Percentiles rank a stretch among this genome's conserved stretches.
Evolutionary conservation across 2,329 filamentous ascomycete genomes (phyloP).

Genomic region (Cladosporium velox): DNA sequence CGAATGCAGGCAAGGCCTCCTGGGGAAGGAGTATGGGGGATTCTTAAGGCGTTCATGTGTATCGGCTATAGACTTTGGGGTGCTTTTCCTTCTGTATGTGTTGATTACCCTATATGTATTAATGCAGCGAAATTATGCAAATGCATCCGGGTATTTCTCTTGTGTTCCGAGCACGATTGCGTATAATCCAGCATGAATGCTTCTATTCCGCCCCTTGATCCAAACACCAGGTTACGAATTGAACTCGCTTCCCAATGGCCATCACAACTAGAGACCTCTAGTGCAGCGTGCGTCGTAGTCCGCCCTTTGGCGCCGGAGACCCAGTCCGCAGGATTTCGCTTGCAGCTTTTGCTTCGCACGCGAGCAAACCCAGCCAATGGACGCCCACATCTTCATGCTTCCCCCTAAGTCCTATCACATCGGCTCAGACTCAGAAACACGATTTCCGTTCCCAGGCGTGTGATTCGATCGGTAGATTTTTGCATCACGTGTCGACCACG

Average conservation of each 20-base stretch:
- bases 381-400: not conserved
- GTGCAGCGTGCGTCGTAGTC: not conserved
- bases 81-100: not conserved
- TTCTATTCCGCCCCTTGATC: not conserved
- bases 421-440: not conserved
- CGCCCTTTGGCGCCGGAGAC: not conserved
- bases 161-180: not conserved
- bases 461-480: not conserved
- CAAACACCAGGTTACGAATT: not conserved
- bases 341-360: not conserved
- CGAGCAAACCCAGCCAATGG: not conserved
- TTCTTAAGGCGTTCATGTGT: not conserved
- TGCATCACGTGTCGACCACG: not conserved
- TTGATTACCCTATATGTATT: not conserved
- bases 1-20: not conserved
- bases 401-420: not conserved
- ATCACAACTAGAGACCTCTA: not conserved
- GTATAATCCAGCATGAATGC: not conserved
- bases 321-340: not conserved
- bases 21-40: not conserved
- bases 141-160: not conserved
- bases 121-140: not conserved
- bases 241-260: not conserved
- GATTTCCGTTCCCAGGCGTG: not conserved
- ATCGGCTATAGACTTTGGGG: not conserved